phyloP scores from a whole-genome alignment of 441 rosid species.

The Daphne laureola region DNA sequence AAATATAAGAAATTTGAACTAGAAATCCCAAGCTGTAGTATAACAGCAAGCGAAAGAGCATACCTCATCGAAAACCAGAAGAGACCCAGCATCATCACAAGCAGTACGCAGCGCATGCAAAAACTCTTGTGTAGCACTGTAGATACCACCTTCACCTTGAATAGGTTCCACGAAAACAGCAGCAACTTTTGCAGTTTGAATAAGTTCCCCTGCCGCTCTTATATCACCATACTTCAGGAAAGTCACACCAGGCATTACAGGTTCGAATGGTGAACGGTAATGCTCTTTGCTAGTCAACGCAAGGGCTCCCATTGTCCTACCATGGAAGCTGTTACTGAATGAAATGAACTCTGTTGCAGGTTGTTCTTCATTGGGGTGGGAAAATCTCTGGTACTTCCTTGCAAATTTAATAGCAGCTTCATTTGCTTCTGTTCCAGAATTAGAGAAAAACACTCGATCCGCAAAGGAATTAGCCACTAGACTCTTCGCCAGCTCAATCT shows the following conservation, averaged over 20 bases:
- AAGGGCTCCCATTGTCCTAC: conserved; percentile 75
- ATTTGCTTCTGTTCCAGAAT: conserved; percentile 93
- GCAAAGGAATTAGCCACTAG: conserved; percentile 73
- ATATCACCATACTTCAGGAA: conserved; percentile 77
- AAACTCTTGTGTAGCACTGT: conserved; percentile 74
- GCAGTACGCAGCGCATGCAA: conserved; percentile 58
- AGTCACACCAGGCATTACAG: conserved; percentile 93
- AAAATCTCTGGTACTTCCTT: conserved; percentile 69
- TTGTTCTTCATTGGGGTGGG: conserved; percentile 36
- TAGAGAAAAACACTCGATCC: conserved; percentile 73
- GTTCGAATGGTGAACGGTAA: conserved; percentile 80
- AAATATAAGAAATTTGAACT: no score
- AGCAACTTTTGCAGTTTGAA: conserved; percentile 50
- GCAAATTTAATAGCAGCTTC: conserved; percentile 95
- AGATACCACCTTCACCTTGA: conserved; percentile 94
- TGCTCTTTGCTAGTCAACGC: conserved; percentile 91
- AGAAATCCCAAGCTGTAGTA: no score
- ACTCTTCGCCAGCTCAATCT: conserved; percentile 80
- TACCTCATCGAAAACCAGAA: conserved; percentile 90
- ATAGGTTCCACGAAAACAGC: conserved; percentile 92
- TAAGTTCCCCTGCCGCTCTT: conserved; percentile 46
- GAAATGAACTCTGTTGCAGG: conserved; percentile 63
- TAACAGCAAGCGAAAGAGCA: neutral
- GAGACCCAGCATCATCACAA: conserved; percentile 73
- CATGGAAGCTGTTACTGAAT: conserved; percentile 79